Conservation (phyloP, 345 rosid species). For the Pugionium dolabratum region DNA sequence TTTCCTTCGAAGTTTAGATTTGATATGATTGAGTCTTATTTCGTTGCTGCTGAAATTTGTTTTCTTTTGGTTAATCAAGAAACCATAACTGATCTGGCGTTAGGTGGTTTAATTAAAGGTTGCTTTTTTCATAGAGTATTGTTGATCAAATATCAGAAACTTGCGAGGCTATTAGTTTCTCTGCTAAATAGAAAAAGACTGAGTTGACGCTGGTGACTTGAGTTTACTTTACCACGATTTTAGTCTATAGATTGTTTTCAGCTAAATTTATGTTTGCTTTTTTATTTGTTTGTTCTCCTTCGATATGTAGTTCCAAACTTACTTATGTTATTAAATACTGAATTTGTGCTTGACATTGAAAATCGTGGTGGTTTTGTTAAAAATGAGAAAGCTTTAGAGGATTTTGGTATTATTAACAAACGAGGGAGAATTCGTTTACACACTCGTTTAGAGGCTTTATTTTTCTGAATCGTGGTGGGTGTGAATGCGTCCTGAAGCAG, state of each 20-base stretch:
- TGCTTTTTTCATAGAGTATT: neutral
- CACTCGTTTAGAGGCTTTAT: too few relatives aligned
- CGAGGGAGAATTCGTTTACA: too few relatives aligned
- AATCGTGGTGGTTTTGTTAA: conserved; percentile 11
- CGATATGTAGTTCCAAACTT: neutral
- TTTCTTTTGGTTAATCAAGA: neutral
- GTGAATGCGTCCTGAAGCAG: too few relatives aligned
- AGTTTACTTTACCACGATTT: too few relatives aligned
- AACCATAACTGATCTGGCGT: neutral
- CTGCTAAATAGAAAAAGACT: neutral
- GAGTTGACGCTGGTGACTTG: neutral
- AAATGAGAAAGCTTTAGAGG: neutral
- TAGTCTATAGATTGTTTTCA: too few relatives aligned
- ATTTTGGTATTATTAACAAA: neutral
- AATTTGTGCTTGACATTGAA: conserved; percentile 1
- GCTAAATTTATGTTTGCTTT: too few relatives aligned
- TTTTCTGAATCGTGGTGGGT: too few relatives aligned
- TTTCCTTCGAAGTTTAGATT: conserved; percentile 7
- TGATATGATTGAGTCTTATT: conserved; percentile 11
- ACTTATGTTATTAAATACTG: conserved; percentile 6
- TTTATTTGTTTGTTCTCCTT: too few relatives aligned
- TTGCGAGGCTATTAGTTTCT: conserved; percentile 3
- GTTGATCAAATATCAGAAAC: conserved; percentile 9
- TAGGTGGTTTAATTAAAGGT: neutral
- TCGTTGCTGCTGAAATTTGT: conserved; percentile 4